These are phyloP conservation scores for Peronospora farinosa DNA, from an alignment of 352 stramenopile genomes.

Conservation along the genomic window DNA sequence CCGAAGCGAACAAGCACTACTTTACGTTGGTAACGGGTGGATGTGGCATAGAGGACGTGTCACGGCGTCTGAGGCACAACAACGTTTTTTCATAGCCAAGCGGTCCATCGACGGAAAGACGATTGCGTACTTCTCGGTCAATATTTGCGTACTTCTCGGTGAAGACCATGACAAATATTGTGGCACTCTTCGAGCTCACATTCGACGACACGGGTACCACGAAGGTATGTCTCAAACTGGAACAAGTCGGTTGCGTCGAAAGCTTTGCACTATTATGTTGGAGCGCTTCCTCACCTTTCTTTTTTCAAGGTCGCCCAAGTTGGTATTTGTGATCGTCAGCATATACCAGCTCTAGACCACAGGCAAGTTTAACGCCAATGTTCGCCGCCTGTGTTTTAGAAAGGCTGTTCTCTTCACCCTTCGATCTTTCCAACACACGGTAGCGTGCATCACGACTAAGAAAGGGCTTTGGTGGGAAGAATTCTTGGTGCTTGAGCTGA, in stretches of 20 bases:
- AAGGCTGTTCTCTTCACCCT: slow-evolving; percentile 9
- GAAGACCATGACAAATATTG: slow-evolving; percentile 89
- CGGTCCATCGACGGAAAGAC: slow-evolving; percentile 91
- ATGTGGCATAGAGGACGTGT: slow-evolving; percentile 78
- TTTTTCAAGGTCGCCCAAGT: slow-evolving; percentile 32
- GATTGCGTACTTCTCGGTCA: slow-evolving; percentile 94
- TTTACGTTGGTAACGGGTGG: slow-evolving; percentile 73
- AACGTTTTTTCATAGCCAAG: slow-evolving; percentile 94
- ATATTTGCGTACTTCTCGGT: slow-evolving; percentile 95
- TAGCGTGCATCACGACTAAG: slow-evolving; percentile 18
- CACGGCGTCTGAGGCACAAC: slow-evolving; percentile 77
- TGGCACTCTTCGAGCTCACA: slow-evolving; percentile 92
- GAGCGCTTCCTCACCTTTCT: slow-evolving; percentile 33
- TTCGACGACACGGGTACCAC: slow-evolving; percentile 89
- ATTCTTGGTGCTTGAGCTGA: slow-evolving; percentile 74
- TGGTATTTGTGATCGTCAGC: slow-evolving; percentile 38
- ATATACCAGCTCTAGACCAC: slow-evolving; percentile 71
- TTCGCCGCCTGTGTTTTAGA: slow-evolving; percentile 36
- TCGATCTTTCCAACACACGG: slow-evolving; percentile 9
- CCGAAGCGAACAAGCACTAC: slow-evolving; percentile 92
- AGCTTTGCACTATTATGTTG: slow-evolving; percentile 1
- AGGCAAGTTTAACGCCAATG: slow-evolving; percentile 71
- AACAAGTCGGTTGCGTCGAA: slow-evolving; percentile 39
- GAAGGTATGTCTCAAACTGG: slow-evolving; percentile 94
- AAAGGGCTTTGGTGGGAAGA: slow-evolving; percentile 62